Evolutionary conservation across 805 yeast species (phyloP).

Genomic region (Sugiyamaella boreocaroliniensis): DNA sequence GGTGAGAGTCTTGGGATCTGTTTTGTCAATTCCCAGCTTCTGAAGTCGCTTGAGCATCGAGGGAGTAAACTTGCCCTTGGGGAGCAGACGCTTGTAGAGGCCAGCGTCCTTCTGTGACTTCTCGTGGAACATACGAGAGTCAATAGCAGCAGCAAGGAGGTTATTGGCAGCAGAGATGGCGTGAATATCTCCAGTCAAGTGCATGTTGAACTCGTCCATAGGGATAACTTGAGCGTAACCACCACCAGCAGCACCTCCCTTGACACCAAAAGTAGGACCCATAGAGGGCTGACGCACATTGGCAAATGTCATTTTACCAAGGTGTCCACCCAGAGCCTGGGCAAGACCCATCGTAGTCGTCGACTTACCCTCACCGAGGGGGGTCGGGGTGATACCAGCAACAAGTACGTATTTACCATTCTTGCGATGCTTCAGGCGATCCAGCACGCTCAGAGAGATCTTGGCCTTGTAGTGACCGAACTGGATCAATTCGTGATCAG

Average conservation of each 20-base stretch:
- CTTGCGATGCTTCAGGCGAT: constrained; percentile 55
- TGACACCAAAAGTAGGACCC: constrained; percentile 98
- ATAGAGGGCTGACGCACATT: constrained; percentile 95
- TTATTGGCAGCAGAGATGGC: constrained; percentile 93
- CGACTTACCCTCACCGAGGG: constrained; percentile 95
- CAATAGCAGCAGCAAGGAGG: constrained; percentile 91
- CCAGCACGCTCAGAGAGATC: constrained; percentile 60
- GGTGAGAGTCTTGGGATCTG: constrained; percentile 74
- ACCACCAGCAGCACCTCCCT: constrained; percentile 99
- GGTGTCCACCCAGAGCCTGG: constrained; percentile 93
- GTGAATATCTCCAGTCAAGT: constrained; percentile 94
- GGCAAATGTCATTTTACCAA: constrained; percentile 77
- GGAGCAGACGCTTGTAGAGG: constrained; percentile 79
- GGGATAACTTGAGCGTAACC: constrained; percentile 97
- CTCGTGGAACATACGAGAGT: constrained; percentile 96
- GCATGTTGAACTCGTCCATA: constrained; percentile 98
- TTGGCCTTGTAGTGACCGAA: constrained; percentile 90
- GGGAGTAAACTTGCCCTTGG: constrained; percentile 76
- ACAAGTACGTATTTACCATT: constrained; percentile 87
- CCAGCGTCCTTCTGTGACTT: constrained; percentile 74
- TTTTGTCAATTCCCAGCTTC: constrained; percentile 74
- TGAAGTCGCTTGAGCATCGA: constrained; percentile 70
- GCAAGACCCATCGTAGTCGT: constrained; percentile 95
- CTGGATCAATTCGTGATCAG: constrained; percentile 72
- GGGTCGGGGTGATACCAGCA: constrained; percentile 97